Evolutionary conservation across 1,284 basidiomycete genomes (phyloP).

Genomic region (Cryptococcus hybrid): DNA sequence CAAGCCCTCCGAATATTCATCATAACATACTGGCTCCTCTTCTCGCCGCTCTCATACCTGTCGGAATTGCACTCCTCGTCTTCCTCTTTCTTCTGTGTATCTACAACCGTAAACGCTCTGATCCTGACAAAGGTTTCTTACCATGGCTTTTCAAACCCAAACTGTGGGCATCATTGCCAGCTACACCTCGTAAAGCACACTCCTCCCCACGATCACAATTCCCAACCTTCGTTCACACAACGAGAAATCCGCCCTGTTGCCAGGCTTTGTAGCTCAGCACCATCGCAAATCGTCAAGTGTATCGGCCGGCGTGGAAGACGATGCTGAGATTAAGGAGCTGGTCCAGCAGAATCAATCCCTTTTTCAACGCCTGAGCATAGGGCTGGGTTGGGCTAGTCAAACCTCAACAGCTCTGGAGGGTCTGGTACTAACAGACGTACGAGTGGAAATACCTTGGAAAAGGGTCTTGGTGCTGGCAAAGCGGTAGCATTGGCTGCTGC

Average conservation of each 20-base stretch:
- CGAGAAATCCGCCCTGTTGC: constrained; percentile 21
- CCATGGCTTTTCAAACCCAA: constrained; percentile 2
- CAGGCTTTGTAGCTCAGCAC: constrained; percentile 18
- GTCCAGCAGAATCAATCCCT: constrained; percentile 14
- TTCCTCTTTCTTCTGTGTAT: constrained; percentile 6
- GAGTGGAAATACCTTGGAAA: constrained; percentile 20
- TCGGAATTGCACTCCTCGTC: constrained; percentile 4
- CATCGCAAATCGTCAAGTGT: constrained; percentile 13
- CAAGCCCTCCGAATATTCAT: background rate
- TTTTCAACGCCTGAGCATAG: constrained; percentile 17
- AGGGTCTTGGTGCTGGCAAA: constrained; percentile 5
- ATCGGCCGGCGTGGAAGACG: constrained; percentile 1
- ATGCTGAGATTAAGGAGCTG: constrained; percentile 12
- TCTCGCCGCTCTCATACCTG: constrained; percentile 9
- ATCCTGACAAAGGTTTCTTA: constrained; percentile 3
- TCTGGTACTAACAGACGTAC: background rate
- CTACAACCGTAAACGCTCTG: constrained; percentile 5
- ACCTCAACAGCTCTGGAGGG: background rate
- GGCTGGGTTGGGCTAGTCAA: constrained; percentile 10
- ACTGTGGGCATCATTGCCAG: background rate
- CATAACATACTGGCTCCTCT: constrained; percentile 8
- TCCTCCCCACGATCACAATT: background rate
- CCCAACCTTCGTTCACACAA: constrained; percentile 3
- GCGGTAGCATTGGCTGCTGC: constrained; percentile 1
- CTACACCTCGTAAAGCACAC: background rate